These are phyloP conservation scores for Phytopythium sindhum DNA, from an alignment of 352 stramenopile species.

Conservation along the genomic window DNA sequence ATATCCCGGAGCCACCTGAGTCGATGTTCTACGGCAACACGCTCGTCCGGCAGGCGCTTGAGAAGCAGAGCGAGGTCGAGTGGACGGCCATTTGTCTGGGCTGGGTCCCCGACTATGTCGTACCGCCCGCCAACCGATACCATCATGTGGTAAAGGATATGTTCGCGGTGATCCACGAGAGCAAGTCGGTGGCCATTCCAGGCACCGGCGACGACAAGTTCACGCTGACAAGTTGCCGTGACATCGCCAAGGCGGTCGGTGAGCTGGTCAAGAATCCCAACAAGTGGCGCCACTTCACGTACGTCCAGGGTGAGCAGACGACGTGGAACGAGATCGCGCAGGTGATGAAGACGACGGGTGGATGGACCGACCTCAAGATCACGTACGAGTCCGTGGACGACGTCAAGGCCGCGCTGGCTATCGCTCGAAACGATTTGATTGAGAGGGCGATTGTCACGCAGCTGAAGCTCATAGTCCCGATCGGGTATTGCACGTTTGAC, in stretches of 20 bases:
- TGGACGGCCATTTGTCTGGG: conserved; percentile 19
- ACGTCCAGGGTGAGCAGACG: conserved; percentile 17
- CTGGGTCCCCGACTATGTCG: conserved; percentile 19
- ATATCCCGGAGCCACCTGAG: conserved; percentile 8
- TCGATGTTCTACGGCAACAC: neutral
- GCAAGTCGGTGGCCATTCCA: conserved; percentile 18
- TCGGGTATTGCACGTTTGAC: conserved; percentile 10
- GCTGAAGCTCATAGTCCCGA: conserved; percentile 11
- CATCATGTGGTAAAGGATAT: conserved; percentile 5
- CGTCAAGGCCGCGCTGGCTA: neutral
- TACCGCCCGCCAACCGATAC: conserved; percentile 16
- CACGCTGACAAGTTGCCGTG: conserved; percentile 12
- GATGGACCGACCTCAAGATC: conserved; percentile 8
- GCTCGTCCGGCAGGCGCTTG: conserved; percentile 10
- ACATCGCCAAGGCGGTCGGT: conserved; percentile 7
- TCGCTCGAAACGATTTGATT: conserved; percentile 1
- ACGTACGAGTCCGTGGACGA: conserved; percentile 9
- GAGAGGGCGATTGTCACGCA: neutral
- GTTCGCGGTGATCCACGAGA: conserved; percentile 7
- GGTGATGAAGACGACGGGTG: conserved; percentile 8
- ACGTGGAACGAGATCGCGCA: conserved; percentile 16
- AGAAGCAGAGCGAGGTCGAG: conserved; percentile 17
- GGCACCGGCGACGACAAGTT: conserved; percentile 16
- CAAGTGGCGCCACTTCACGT: conserved; percentile 18
- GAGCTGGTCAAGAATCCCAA: conserved; percentile 11